These are phyloP conservation scores for Pyrenula massariospora DNA, from an alignment of 495 filamentous ascomycete species.

Conservation along the genomic window DNA sequence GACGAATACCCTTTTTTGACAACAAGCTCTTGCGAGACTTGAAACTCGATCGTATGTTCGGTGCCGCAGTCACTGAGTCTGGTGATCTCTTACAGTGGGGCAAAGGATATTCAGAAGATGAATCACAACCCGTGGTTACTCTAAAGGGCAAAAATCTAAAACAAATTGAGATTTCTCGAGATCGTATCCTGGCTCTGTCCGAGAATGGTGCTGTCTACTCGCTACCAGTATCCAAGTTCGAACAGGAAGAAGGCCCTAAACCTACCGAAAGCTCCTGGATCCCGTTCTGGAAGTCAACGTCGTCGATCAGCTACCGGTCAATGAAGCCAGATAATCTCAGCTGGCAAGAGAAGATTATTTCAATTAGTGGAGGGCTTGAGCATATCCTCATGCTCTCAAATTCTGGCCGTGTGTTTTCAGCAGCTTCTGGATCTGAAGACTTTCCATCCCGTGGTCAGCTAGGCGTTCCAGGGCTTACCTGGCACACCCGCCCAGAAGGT, in stretches of 20 bases:
- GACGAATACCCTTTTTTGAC: conserved; percentile 73
- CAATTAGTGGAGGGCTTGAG: conserved; percentile 67
- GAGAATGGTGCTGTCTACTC: conserved; percentile 77
- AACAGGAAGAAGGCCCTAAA: conserved; percentile 56
- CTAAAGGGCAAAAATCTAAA: conserved; percentile 70
- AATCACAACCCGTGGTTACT: conserved; percentile 51
- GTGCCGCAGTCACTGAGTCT: conserved; percentile 78
- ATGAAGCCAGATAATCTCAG: conserved; percentile 53
- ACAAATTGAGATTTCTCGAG: conserved; percentile 60
- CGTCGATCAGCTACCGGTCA: conserved; percentile 56
- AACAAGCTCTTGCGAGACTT: conserved; percentile 76
- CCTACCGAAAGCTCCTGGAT: conserved; percentile 56
- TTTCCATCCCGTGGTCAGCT: conserved; percentile 81
- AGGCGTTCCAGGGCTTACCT: conserved; percentile 71
- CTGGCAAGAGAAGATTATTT: conserved; percentile 62
- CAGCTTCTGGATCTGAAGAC: conserved; percentile 61
- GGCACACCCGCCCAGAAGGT: conserved; percentile 64
- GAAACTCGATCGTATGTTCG: conserved; percentile 71
- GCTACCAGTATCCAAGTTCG: conserved; percentile 59
- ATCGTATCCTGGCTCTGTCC: conserved; percentile 72
- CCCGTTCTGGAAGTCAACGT: conserved; percentile 52
- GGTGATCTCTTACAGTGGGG: conserved; percentile 94
- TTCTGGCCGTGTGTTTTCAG: conserved; percentile 73
- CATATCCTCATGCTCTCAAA: conserved; percentile 81
- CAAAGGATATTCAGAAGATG: conserved; percentile 49